Evolutionary conservation across 305 asterid species (phyloP), one percentile per base, ranked within the genome.

Genomic region (Lippia alba): DNA sequence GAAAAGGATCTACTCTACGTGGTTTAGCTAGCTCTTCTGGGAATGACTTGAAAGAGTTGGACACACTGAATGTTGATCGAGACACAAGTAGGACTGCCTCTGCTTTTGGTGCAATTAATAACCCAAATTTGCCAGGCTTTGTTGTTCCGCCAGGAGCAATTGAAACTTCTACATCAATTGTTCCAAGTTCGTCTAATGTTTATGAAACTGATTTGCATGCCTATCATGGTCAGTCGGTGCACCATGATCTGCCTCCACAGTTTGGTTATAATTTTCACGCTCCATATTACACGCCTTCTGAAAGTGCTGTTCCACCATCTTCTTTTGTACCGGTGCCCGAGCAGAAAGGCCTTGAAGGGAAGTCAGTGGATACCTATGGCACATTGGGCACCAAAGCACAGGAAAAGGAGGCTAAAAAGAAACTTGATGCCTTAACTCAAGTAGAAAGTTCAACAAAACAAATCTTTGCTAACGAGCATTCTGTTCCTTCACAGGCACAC

Each of bases 1-100:
- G 83, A 54, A 86, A 79, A 79, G 79, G 73, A 79, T 81, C 88
- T 56, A 73, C 65, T 55, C 65, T 76, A 19, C 79, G 64, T 71
- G 83, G 80, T 74, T 67, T 85, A 68, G 78, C 75, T 48, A 70
- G 81, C 66, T 76, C 83, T 63, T 86, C 83, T 3, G 85, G 83
- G 10, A 85, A 78, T 82, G 83, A 79, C 62, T 77, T 87, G 69
- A 84, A 79, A 72, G 87, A 85, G 73, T 70, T 89, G 75, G 86
- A 87, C 77, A 63, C 70, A 46, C 61, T 72, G 39, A 82, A 81
- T 76, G 68, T 51, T 40, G 85, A 72, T 68, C 74, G 64, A 70
- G 84, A 77, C 73, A 60, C 89, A 18, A 40, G 61, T 79, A 78
- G 75, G 78, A 69, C 74, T 66, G 56, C 83, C 61, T 41, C 74